A percentile compares a stretch with the other conserved stretches of the same genome.
Evolutionary conservation across 331 rosid genomes (phyloP).

Genomic region (Dryas integrifolia): DNA sequence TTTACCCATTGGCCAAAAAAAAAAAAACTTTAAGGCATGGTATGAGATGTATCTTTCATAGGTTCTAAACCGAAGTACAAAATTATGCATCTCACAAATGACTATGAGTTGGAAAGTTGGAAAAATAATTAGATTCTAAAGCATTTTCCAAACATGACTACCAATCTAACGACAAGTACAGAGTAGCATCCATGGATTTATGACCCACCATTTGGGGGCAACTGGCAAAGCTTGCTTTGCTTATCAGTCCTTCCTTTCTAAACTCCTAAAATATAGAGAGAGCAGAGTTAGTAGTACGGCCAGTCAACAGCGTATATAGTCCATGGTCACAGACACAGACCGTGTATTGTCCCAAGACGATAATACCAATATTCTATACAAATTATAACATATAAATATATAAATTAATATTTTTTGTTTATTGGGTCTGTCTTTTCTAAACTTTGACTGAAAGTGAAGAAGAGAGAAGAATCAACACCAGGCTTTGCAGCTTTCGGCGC

Average conservation of each 20-base stretch:
- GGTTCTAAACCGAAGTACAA: too few relatives aligned
- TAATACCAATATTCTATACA: neutral
- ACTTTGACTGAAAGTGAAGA: constrained; percentile 56
- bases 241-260: too few relatives aligned
- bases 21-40: too few relatives aligned
- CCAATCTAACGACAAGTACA: neutral
- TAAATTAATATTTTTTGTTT: neutral
- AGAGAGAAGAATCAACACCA: constrained; percentile 5
- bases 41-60: too few relatives aligned
- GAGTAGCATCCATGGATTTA: neutral
- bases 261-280: neutral
- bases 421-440: constrained; percentile 30
- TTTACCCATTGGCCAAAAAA: too few relatives aligned
- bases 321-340: neutral
- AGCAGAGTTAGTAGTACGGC: neutral
- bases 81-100: too few relatives aligned
- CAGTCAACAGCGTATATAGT: constrained; percentile 7
- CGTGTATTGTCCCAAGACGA: constrained; percentile 23
- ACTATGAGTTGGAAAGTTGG: too few relatives aligned
- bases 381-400: neutral
- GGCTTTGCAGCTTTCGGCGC: constrained; percentile 77
- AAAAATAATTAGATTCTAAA: too few relatives aligned
- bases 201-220: constrained; percentile 9
- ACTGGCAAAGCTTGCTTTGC: neutral
- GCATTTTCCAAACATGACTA: too few relatives aligned